Conservation (phyloP, 2,329 filamentous ascomycete species). For the Thelonectria rubi region DNA sequence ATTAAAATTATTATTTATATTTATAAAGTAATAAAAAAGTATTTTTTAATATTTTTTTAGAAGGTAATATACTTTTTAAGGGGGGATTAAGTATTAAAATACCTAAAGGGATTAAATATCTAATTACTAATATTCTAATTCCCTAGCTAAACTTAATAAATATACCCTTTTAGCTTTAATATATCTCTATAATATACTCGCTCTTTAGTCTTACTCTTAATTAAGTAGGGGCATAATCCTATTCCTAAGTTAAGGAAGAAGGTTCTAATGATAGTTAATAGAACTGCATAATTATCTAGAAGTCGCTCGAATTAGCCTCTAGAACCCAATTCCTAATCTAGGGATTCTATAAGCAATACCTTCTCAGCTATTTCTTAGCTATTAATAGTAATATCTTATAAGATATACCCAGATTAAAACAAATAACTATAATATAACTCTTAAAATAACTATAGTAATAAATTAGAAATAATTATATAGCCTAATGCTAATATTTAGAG, state of each 20-base stretch:
- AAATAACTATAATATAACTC: not conserved
- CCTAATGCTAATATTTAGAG: slow-evolving; percentile 23
- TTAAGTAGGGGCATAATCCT: not conserved
- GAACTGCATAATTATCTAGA: not conserved
- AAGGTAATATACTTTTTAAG: not conserved
- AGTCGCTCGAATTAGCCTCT: too few relatives aligned
- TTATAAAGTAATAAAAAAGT: not conserved
- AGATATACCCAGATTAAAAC: not conserved
- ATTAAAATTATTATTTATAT: slow-evolving; percentile 3
- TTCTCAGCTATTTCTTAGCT: not conserved
- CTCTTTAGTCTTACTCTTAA: not conserved
- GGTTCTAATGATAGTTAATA: not conserved
- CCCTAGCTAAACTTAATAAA: slow-evolving; percentile 8
- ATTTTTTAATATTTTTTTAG: not conserved
- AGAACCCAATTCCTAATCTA: too few relatives aligned
- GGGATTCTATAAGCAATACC: too few relatives aligned
- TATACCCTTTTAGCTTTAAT: not conserved
- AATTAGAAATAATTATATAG: not conserved
- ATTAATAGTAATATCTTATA: not conserved
- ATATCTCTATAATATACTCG: not conserved
- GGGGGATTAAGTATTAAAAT: not conserved
- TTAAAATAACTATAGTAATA: not conserved
- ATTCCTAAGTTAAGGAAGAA: not conserved
- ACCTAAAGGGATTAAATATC: slow-evolving; percentile 3
- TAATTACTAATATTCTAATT: slow-evolving; percentile 5